A percentile compares a stretch with the other conserved stretches of the same genome.
Conservation (phyloP, 2,329 filamentous ascomycete genomes). For the Colletotrichum zoysiae region DNA sequence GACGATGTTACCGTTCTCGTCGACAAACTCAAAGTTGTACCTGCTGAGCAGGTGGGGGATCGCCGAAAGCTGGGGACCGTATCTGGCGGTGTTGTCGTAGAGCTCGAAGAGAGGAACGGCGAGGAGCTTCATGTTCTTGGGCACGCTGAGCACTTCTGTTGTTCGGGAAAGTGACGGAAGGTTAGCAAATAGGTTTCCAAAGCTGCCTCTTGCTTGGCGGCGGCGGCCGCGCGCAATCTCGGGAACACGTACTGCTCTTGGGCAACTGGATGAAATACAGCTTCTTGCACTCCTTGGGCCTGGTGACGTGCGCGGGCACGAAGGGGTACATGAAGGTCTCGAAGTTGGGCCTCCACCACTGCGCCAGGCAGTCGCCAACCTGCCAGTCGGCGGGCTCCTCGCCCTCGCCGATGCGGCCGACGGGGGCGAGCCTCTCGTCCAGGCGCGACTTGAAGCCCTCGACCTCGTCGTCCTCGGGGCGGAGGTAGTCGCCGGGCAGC, state of each 20-base stretch:
- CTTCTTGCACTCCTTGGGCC: constrained; percentile 99
- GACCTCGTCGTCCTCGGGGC: constrained; percentile 89
- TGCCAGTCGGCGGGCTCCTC: constrained; percentile 91
- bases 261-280: constrained; percentile 97
- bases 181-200: constrained; percentile 38
- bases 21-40: constrained; percentile 98
- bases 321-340: constrained; percentile 99
- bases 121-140: constrained; percentile 99
- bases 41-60: constrained; percentile 94
- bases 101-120: constrained; percentile 97
- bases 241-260: constrained; percentile 78
- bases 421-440: constrained; percentile 92
- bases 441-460: constrained; percentile 94
- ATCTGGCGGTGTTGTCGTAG: constrained; percentile 95
- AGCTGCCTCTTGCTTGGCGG: background rate
- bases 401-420: constrained; percentile 86
- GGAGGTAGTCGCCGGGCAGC: constrained; percentile 94
- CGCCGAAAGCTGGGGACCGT: constrained; percentile 94
- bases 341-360: constrained; percentile 99
- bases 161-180: constrained; percentile 21
- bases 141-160: constrained; percentile 91
- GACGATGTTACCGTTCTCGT: constrained; percentile 90
- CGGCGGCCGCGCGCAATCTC: background rate
- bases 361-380: constrained; percentile 92
- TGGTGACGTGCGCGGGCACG: constrained; percentile 92